Conservation (phyloP, 371 early-diverging fungal genomes). For the Chytridiales sp. region DNA sequence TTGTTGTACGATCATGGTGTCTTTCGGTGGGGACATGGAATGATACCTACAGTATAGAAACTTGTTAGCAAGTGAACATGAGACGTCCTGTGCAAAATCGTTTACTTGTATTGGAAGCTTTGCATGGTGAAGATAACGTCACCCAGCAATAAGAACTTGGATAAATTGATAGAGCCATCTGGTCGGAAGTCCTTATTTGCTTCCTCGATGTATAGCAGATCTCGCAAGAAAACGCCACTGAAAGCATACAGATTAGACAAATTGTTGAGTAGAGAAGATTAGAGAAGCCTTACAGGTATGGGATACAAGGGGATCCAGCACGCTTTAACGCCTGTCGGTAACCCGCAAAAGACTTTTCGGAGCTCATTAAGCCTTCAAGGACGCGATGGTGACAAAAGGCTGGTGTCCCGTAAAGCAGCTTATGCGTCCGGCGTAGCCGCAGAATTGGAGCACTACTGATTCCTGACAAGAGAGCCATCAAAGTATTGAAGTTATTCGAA, state of each 20-base stretch:
- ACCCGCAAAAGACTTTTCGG: conserved; percentile 36
- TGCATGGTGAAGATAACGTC: conserved; percentile 45
- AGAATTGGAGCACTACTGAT: conserved; percentile 36
- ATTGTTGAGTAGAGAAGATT: no score
- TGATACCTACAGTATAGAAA: not conserved
- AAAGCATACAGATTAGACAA: not conserved
- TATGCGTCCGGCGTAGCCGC: conserved; percentile 40
- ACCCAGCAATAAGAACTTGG: conserved; percentile 46
- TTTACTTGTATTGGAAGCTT: conserved; percentile 32
- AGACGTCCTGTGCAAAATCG: not conserved
- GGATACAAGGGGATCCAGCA: conserved; percentile 45
- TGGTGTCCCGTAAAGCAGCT: conserved; percentile 20
- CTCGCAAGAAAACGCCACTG: conserved; percentile 46
- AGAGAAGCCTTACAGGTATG: conserved; percentile 49
- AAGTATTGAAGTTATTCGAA: conserved; percentile 45
- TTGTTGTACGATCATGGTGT: conserved; percentile 7
- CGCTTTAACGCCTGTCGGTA: conserved; percentile 38
- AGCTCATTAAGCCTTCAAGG: conserved; percentile 46
- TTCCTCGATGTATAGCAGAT: conserved; percentile 50
- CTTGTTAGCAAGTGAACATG: not conserved
- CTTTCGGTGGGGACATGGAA: not conserved
- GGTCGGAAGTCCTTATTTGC: conserved; percentile 36
- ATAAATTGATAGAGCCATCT: conserved; percentile 41
- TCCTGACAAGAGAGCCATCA: conserved; percentile 45
- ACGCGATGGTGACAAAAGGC: conserved; percentile 18